A percentile compares a stretch with the other conserved stretches of the same genome.
These are phyloP conservation scores for Yamadazyma aaseri DNA, from an alignment of 1,139 yeast genomes.

Conservation along the genomic window DNA sequence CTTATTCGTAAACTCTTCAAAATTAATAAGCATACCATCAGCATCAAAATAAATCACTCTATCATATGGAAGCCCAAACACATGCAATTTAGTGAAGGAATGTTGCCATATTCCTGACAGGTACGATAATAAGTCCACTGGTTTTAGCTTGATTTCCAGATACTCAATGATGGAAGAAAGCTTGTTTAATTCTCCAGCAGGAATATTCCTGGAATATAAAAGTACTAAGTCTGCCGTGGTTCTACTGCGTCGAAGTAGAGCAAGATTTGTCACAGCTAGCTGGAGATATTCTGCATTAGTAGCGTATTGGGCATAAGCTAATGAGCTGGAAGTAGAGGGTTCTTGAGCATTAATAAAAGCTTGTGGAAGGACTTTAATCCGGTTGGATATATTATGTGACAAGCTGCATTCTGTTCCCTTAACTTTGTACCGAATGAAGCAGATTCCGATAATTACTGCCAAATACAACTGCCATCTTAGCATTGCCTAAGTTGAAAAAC, in stretches of 20 bases:
- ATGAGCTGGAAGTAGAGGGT: constrained; percentile 3
- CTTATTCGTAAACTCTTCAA: constrained; percentile 8
- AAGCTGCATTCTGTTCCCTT: no score
- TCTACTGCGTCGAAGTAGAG: constrained; percentile 22
- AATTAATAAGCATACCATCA: constrained; percentile 35
- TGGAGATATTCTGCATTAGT: constrained; percentile 32
- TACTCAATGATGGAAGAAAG: background rate
- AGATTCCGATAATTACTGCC: background rate
- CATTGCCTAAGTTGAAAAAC: no score
- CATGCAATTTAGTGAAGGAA: constrained; percentile 54
- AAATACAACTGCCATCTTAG: constrained; percentile 3
- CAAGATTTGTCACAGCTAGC: constrained; percentile 32
- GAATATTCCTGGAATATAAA: constrained; percentile 22
- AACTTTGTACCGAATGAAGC: constrained; percentile 2
- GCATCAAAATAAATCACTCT: constrained; percentile 41
- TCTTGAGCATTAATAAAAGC: constrained; percentile 4
- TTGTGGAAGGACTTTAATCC: constrained; percentile 4
- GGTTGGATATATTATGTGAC: no score
- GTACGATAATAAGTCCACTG: constrained; percentile 4
- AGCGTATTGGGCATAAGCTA: constrained; percentile 36
- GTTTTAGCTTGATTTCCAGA: background rate
- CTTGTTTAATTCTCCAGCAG: background rate
- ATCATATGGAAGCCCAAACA: constrained; percentile 50
- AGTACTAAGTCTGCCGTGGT: constrained; percentile 26
- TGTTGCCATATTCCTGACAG: constrained; percentile 38